Evolutionary conservation across 306 rosid genomes (phyloP), one percentile per base, ranked within the genome.

Genomic region (Castanea sativa): DNA sequence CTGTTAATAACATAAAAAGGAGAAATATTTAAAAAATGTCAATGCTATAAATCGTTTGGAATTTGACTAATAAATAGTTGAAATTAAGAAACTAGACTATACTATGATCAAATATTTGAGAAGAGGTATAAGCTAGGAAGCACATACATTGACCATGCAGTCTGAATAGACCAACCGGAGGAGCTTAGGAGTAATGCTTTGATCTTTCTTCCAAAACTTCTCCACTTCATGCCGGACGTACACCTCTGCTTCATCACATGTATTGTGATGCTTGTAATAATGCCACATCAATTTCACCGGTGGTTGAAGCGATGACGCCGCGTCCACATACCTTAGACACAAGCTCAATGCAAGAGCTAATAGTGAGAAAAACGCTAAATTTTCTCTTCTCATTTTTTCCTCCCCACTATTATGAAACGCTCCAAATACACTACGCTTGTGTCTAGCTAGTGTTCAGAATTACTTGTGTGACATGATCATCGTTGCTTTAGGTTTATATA

Each of bases 161-260:
- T 94, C 97, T 0, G 96, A 51, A 60, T 80, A 94, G 76, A 83
- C 81, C 90, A 94, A 61, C 27, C 92, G 92, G 16, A 88, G 91
- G 80, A 94, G 89, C 85, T 88, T 83, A 5, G 98, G 76, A 1
- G 91, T 73, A 76, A 92, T 83, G 89, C 74, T 83, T 5, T 71
- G 89, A 82, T 92, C 97, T 0, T 70, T 14, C 0, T 78, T 0
- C 88, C 90, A 92, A 9, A 68, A 6, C 32, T 71, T 0, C 6
- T 78, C 2, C 32, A 94, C 97, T 81, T 93, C 78, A 85, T 93
- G 88, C 15, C 78, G 69, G 12, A 93, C 76, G 71, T 67, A 91
- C 70, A 6, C 67, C 85, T 92, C 98, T 0, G 86, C 97, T 0
- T 86, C 29, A 9, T 19, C 73, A 76, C 96, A 92, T 6, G 84